Evolutionary conservation across 345 rosid genomes (phyloP).

Genomic region (Geranium brycei): DNA sequence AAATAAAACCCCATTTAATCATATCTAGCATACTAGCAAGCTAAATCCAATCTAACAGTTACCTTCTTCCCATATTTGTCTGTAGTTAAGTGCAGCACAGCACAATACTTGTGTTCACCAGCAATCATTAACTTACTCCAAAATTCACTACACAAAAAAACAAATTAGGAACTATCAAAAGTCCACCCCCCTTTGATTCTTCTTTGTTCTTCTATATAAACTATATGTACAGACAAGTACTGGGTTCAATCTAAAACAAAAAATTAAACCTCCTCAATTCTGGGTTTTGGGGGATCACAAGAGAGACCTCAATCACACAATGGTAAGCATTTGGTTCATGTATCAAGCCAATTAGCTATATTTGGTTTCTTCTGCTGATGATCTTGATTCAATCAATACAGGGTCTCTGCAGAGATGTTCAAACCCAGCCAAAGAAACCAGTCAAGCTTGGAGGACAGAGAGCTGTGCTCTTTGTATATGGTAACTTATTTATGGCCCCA

Average conservation of each 20-base stretch:
- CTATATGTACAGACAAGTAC: neutral
- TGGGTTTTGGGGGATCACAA: neutral
- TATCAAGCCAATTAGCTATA: too few species aligned
- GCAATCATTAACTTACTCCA: neutral
- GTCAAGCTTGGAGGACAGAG: slow-evolving; percentile 29
- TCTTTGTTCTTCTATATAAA: too few species aligned
- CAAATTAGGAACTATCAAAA: neutral
- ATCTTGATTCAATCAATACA: slow-evolving; percentile 5
- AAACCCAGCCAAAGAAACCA: slow-evolving; percentile 15
- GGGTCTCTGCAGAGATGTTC: slow-evolving; percentile 20
- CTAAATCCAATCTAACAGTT: too few species aligned
- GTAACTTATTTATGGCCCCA: slow-evolving; percentile 8
- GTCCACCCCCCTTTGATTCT: neutral
- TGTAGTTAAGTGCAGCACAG: too few species aligned
- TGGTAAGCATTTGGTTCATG: neutral
- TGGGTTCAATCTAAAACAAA: neutral
- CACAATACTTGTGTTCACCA: too few species aligned
- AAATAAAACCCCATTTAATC: too few species aligned
- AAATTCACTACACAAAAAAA: neutral
- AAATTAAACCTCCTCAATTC: neutral
- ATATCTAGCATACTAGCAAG: too few species aligned
- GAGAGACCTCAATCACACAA: too few species aligned
- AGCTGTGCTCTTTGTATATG: slow-evolving; percentile 40
- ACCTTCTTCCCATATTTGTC: too few species aligned
- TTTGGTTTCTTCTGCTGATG: neutral